Percentiles rank a stretch among this genome's conserved stretches.
Evolutionary conservation across 257 asterid species (phyloP).

Genomic region (Mitragyna speciosa): DNA sequence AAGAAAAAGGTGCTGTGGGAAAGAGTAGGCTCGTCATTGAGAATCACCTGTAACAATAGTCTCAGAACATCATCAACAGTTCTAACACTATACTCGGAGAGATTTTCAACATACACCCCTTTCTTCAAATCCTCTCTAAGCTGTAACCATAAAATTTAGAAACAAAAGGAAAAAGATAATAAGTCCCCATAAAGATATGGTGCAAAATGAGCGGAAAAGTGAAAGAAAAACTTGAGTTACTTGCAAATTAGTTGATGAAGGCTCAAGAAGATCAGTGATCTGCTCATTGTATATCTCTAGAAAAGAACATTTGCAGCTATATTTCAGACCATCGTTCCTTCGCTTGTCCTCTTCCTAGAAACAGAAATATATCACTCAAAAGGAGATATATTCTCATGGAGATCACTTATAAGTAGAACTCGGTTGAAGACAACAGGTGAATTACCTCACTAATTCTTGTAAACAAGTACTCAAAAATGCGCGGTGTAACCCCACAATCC

Average conservation of each 20-base stretch:
- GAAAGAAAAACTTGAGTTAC: constrained; percentile 35
- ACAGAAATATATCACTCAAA: not conserved
- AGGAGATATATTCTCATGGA: constrained; percentile 13
- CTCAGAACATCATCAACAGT: constrained; percentile 65
- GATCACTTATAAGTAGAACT: constrained; percentile 2
- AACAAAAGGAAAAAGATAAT: not conserved
- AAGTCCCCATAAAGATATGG: not conserved
- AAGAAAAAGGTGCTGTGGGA: not conserved
- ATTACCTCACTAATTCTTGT: constrained; percentile 68
- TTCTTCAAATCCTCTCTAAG: constrained; percentile 83
- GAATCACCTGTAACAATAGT: constrained; percentile 72
- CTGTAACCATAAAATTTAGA: constrained; percentile 30
- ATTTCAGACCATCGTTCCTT: constrained; percentile 58
- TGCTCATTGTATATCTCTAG: constrained; percentile 90
- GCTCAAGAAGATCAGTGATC: constrained; percentile 89
- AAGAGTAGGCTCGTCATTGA: constrained; percentile 27
- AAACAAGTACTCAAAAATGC: constrained; percentile 70
- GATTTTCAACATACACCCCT: constrained; percentile 87
- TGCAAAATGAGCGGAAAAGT: not conserved
- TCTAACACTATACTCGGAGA: constrained; percentile 58
- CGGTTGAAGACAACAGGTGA: constrained; percentile 6
- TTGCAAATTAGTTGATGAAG: constrained; percentile 75
- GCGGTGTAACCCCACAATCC: constrained; percentile 80
- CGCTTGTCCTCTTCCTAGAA: constrained; percentile 74
- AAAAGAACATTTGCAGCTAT: constrained; percentile 88